Base-by-base conservation (phyloP, 352 stramenopile species). In the Globisporangium cystogenes region DNA sequence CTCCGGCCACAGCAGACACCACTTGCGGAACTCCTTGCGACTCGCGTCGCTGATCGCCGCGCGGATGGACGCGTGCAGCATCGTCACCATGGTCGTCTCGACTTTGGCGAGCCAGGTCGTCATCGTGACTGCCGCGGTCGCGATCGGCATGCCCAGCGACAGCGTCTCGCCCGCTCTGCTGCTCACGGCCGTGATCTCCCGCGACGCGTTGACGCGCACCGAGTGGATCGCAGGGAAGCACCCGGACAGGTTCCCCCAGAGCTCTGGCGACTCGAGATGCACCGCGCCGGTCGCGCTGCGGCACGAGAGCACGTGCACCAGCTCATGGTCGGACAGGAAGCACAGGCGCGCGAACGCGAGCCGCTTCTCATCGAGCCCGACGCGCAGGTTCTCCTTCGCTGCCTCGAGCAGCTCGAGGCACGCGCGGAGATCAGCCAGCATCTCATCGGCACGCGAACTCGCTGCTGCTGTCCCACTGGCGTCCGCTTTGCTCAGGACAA, bases 21-120 rank as follows among this genome's bases (percentile, higher is more conserved):
- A 93, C 35, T 93, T 93, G 0, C 79, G 77, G 55, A 93, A 93
- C 29, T 90, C 82, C 54, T 93, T 91, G 5, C 78, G 70, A 20
- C 64, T 53, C n/a, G 76, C 59, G 55, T 93, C 82, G 12, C 63
- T 82, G 14, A 81, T 66, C 16, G 82, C 70, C 2, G 76, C 76
- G 4, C 80, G 75, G 6, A 84, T 70, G 7, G 69, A 84, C 5
- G 82, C 82, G 35, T 93, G 80, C 1, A 93, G 37, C 4, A 87
- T 84, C 40, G 77, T 90, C 31, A 58, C 57, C 61, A 89, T 85
- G 0, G 73, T 59, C 0, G 66, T 60, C 39, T 93, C 82, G n/a
- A 93, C 41, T 43, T 86, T 87, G 6, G 33, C 18, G 11, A 93
- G 55, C 76, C 82, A 93, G 7, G 31, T 54, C 0, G 59, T 45